These are phyloP conservation scores for Fusarium goolgardi DNA, from an alignment of 2,329 filamentous ascomycete genomes.

Conservation along the genomic window DNA sequence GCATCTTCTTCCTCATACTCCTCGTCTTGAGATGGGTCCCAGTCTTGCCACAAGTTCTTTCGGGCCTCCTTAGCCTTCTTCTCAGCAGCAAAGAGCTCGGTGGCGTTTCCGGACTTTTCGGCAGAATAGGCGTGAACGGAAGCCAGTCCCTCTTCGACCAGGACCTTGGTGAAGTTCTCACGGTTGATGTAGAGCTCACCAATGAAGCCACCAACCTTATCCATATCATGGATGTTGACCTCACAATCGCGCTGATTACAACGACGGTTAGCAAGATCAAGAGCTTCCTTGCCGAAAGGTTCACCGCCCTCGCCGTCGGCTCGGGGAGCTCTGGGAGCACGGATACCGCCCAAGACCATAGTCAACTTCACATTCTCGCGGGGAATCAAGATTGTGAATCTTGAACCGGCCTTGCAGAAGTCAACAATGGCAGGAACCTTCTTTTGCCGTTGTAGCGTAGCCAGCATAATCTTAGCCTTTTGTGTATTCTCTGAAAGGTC, in stretches of 20 bases:
- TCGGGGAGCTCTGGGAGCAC: slow-evolving; percentile 86
- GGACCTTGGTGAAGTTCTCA: slow-evolving; percentile 92
- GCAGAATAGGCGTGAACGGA: slow-evolving; percentile 95
- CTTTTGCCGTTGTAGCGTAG: slow-evolving; percentile 88
- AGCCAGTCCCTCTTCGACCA: slow-evolving; percentile 94
- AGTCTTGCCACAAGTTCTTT: slow-evolving; percentile 93
- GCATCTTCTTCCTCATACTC: slow-evolving; percentile 66
- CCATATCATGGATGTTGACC: slow-evolving; percentile 92
- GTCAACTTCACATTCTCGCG: slow-evolving; percentile 95
- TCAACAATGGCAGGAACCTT: slow-evolving; percentile 94
- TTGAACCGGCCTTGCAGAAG: slow-evolving; percentile 96
- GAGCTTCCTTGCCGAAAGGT: slow-evolving; percentile 93
- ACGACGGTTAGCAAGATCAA: slow-evolving; percentile 88
- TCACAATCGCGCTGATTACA: slow-evolving; percentile 96
- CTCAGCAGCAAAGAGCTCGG: slow-evolving; percentile 88
- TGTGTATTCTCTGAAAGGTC: slow-evolving; percentile 94
- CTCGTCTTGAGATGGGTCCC: slow-evolving; percentile 88
- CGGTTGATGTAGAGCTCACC: slow-evolving; percentile 93
- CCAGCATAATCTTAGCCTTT: slow-evolving; percentile 94
- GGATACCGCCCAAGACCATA: slow-evolving; percentile 92
- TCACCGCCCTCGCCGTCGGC: slow-evolving; percentile 81
- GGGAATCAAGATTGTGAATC: slow-evolving; percentile 91
- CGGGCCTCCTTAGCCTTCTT: slow-evolving; percentile 87
- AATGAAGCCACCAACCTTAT: slow-evolving; percentile 98
- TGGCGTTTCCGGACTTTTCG: slow-evolving; percentile 91